Conservation (phyloP, 371 early-diverging fungal genomes). For the Rhizopus stolonifer region DNA sequence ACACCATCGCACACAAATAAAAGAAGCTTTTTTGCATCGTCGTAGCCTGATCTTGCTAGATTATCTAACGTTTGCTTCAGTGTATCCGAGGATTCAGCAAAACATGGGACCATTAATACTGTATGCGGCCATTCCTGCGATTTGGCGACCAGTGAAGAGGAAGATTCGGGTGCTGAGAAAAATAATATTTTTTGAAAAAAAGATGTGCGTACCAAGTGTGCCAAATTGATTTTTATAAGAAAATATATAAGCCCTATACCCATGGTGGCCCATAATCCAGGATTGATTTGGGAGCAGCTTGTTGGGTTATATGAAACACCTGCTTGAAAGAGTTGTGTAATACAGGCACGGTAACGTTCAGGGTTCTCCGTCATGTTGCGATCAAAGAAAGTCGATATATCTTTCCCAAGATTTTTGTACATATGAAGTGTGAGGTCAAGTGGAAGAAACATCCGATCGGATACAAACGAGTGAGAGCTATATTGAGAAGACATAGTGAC, state of each 20-base stretch:
- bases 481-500: conserved; percentile 30
- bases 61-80: conserved; percentile 50
- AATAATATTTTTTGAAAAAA: conserved; percentile 34
- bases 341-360: conserved; percentile 28
- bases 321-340: conserved; percentile 33
- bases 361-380: conserved; percentile 31
- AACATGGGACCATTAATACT: conserved; percentile 45
- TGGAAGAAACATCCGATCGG: conserved; percentile 46
- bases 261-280: conserved; percentile 52
- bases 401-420: conserved; percentile 42
- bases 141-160: conserved; percentile 4
- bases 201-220: conserved; percentile 38
- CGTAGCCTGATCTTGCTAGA: conserved; percentile 44
- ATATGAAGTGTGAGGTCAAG: conserved; percentile 38
- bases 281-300: conserved; percentile 40
- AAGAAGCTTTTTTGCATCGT: conserved; percentile 47
- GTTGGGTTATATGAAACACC: conserved; percentile 29
- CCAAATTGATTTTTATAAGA: conserved; percentile 44
- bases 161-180: conserved; percentile 23
- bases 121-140: conserved; percentile 33
- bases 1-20: conserved; percentile 56
- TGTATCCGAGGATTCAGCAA: conserved; percentile 37
- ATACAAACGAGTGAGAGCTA: conserved; percentile 40
- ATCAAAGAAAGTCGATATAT: conserved; percentile 39
- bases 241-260: conserved; percentile 39